These are phyloP conservation scores for Saccharomycopsis schoenii DNA, from an alignment of 805 yeast genomes.

Conservation along the genomic window DNA sequence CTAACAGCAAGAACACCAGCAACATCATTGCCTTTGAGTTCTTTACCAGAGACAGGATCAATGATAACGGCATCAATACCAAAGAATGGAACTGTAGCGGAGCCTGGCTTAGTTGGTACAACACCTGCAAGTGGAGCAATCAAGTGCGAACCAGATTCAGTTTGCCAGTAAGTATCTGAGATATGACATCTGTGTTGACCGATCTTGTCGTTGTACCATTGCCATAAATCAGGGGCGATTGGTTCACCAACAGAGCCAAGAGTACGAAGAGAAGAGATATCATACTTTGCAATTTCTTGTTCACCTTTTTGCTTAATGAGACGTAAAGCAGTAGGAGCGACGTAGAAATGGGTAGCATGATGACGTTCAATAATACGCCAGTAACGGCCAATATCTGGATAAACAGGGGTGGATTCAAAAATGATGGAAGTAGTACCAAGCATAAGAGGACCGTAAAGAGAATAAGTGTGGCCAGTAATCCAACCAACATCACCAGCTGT, in stretches of 20 bases:
- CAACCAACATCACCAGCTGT: slow-evolving; percentile 99
- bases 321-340: slow-evolving; percentile 97
- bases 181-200: slow-evolving; percentile 87
- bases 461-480: slow-evolving; percentile 98
- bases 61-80: slow-evolving; percentile 86
- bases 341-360: slow-evolving; percentile 91
- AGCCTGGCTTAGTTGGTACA: slow-evolving; percentile 92
- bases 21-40: slow-evolving; percentile 75
- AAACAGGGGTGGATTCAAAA: slow-evolving; percentile 96
- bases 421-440: slow-evolving; percentile 86
- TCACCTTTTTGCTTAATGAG: slow-evolving; percentile 86
- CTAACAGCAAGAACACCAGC: slow-evolving; percentile 93
- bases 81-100: slow-evolving; percentile 93
- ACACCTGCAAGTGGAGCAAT: slow-evolving; percentile 93
- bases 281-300: slow-evolving; percentile 67
- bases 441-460: slow-evolving; percentile 84
- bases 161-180: slow-evolving; percentile 97
- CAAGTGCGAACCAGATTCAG: slow-evolving; percentile 94
- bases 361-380: slow-evolving; percentile 93
- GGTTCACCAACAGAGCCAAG: slow-evolving; percentile 99
- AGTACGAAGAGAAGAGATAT: slow-evolving; percentile 78
- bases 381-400: slow-evolving; percentile 89
- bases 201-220: slow-evolving; percentile 90
- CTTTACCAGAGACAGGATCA: slow-evolving; percentile 88
- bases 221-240: slow-evolving; percentile 96